Base-by-base conservation (phyloP, 768 basidiomycete genomes). In the Kwoniella sp. region DNA sequence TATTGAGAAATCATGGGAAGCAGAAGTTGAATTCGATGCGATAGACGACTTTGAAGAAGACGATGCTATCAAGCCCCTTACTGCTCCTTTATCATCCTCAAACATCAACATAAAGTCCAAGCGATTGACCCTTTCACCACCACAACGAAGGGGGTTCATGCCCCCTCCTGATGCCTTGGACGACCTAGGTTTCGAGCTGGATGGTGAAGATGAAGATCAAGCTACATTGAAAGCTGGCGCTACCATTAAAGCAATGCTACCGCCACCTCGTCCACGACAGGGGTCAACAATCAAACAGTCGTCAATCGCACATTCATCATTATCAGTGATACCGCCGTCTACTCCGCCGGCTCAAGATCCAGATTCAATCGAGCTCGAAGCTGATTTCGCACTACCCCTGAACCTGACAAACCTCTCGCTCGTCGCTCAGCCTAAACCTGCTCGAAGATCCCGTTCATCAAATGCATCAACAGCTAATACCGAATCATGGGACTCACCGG, bases 141-240 rank as follows among this genome's bases (percentile, higher is more conserved):
- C 50, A 17, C 49, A 21, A 10, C 49, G 62, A 47, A 56, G 25
- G 29, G 48, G 36, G 1, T 63, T 59, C 29, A 60, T 60, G 60
- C 60, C 61, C 40, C 67, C 68, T n/a, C 51, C 59, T 22, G 71
- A 75, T 47, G 70, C 69, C 3, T 54, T 70, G 7, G 70, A 72
- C 50, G 62, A 64, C 61, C 26, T 63, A 26, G 71, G 57, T 9
- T 66, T 68, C 40, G 65, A 69, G 40, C 47, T 64, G 22, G 65
- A 60, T 3, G 66, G 65, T 5, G 62, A 63, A 10, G 49, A 67
- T 19, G 57, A 40, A 25, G 58, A 62, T 54, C 68, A 77, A 51
- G 70, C 73, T 2, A 79, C 78, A 2, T 55, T 79, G 55, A 79
- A 77, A 67, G 77, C 76, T n/a, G 72, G 74, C 7, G 70, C 66